These are phyloP conservation scores for Lentinula detonsa DNA, from an alignment of 768 basidiomycete species.

Conservation along the genomic window DNA sequence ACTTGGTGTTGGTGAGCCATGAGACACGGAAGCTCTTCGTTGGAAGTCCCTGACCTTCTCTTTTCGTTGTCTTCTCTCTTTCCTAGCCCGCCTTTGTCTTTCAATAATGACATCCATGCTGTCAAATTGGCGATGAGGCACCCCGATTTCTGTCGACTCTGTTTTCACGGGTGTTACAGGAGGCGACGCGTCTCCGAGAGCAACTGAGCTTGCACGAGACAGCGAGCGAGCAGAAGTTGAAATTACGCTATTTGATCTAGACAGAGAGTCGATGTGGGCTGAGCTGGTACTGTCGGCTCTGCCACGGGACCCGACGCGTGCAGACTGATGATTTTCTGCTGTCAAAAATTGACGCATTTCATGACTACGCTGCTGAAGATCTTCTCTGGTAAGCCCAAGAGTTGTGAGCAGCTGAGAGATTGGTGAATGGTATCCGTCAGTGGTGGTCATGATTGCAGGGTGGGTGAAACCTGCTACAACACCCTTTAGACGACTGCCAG, in stretches of 20 bases:
- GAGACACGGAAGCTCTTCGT: conserved; percentile 23
- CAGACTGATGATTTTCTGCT: conserved; percentile 38
- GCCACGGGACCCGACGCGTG: conserved; percentile 37
- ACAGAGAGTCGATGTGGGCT: conserved; percentile 27
- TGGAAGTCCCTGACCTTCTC: conserved; percentile 43
- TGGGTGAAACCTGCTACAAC: background rate
- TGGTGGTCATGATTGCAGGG: conserved; percentile 25
- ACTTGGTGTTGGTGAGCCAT: conserved; percentile 43
- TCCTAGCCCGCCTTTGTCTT: conserved; percentile 54
- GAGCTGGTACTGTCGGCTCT: conserved; percentile 25
- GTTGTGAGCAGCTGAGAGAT: conserved; percentile 67
- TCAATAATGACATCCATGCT: conserved; percentile 78
- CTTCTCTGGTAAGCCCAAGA: conserved; percentile 73
- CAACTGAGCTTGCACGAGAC: conserved; percentile 41
- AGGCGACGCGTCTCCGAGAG: conserved; percentile 48
- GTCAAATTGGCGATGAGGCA: conserved; percentile 54
- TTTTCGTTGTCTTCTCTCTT: conserved; percentile 42
- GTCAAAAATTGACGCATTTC: conserved; percentile 79
- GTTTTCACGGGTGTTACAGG: conserved; percentile 60
- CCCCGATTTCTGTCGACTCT: conserved; percentile 45
- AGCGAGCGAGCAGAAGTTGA: conserved; percentile 35
- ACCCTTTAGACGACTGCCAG: background rate
- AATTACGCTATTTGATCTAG: conserved; percentile 27
- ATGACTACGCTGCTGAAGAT: conserved; percentile 63
- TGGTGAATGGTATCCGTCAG: conserved; percentile 47